Base-by-base conservation (phyloP, 1,284 basidiomycete genomes). In the Ceratobasidium sp. region DNA sequence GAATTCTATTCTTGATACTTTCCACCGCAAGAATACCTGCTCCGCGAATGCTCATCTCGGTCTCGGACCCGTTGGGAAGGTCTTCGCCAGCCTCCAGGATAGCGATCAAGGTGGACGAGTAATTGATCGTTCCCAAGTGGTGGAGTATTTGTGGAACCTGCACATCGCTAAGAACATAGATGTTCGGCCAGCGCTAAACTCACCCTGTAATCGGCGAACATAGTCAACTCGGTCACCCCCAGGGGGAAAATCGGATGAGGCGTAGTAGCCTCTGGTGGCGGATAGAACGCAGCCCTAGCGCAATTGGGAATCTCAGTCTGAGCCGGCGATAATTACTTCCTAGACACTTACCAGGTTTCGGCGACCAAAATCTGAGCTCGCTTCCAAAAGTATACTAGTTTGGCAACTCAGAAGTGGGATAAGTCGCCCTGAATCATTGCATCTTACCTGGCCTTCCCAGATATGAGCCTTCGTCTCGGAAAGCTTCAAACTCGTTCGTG, bases 121-220 rank as follows among this genome's bases (percentile, higher is more conserved):
- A 94, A 0, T 84, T 81, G 62, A 94, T 84, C 76, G 93, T 90
- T 49, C 86, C 84, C 19, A 94, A 85, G 79, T 93, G 92, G 81
- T 94, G 90, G 34, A 94, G 83, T 74, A 94, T 92, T 80, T 94
- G 93, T 2, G 92, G 93, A 7, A 94, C 78, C 76, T 76, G 51
- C 22, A 7, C 6, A 43, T 34, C 39, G 39, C 54, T 39, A 31
- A 8, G 37, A 34, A 53, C 14, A 27, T 14, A 24, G 59, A 41
- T 13, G 1, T 24, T 31, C 24, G 19, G 19, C 16, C 9, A 34
- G 56, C 14, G 13, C 0, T 16, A 22, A 29, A 62, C 73, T 9
- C n/a, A 79, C 91, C 54, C 92, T 88, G 81, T 94, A 94, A 82
- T 94, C 93, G 4, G 93, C 92, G 81, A 94, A 94, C 93, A 94